Conservation (phyloP, 2,329 filamentous ascomycete species). For the Fusarium multiceps region DNA sequence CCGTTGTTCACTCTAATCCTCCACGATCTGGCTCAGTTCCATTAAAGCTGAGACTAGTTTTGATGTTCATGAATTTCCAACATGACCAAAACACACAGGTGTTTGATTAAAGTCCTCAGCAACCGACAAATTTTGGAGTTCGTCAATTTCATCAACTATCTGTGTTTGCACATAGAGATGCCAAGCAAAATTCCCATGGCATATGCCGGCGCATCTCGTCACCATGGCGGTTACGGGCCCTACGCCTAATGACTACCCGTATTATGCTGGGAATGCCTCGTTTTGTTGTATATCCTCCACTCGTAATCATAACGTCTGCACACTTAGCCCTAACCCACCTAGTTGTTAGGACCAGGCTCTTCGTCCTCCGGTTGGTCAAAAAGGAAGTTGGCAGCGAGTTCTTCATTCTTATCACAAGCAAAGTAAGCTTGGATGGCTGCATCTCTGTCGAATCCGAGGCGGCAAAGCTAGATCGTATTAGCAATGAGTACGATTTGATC, state of each 20-base stretch:
- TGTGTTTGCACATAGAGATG: slow-evolving; percentile 33
- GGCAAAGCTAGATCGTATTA: slow-evolving; percentile 75
- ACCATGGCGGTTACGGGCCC: slow-evolving; percentile 34
- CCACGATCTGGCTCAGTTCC: background rate
- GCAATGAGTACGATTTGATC: slow-evolving; percentile 46
- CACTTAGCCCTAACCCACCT: slow-evolving; percentile 16
- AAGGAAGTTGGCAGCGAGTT: slow-evolving; percentile 96
- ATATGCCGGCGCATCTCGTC: slow-evolving; percentile 30
- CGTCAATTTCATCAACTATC: slow-evolving; percentile 45
- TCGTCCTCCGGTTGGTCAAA: slow-evolving; percentile 97
- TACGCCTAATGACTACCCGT: slow-evolving; percentile 38
- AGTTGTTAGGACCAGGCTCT: slow-evolving; percentile 63
- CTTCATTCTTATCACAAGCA: slow-evolving; percentile 99
- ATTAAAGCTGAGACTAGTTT: background rate
- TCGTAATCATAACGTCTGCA: slow-evolving; percentile 48
- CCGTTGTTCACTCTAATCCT: background rate
- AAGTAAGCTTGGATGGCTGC: slow-evolving; percentile 98
- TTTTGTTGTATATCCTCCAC: slow-evolving; percentile 36
- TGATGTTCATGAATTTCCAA: background rate
- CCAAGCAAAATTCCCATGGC: slow-evolving; percentile 31
- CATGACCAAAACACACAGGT: background rate
- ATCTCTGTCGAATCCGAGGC: slow-evolving; percentile 91
- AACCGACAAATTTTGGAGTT: slow-evolving; percentile 18
- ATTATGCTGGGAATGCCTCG: slow-evolving; percentile 42
- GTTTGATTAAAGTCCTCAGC: background rate